phyloP scores from a whole-genome alignment of 2,329 filamentous ascomycete genomes.

The Camillea tinctor region DNA sequence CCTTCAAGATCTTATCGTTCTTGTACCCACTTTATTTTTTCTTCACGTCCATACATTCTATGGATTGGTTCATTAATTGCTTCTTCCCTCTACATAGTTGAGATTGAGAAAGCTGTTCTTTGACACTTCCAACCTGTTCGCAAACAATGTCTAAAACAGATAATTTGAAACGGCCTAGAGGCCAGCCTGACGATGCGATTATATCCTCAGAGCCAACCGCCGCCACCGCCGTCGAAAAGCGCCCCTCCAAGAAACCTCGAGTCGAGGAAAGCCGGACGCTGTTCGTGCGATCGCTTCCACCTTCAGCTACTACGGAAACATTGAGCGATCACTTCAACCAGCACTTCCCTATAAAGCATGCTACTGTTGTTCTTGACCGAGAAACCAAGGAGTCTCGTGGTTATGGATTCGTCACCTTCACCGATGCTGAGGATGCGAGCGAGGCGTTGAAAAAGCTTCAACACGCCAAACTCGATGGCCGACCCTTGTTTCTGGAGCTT shows the following conservation, averaged over 20 bases:
- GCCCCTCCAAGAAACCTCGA: conserved; percentile 54
- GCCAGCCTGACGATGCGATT: conserved; percentile 12
- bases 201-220: conserved; percentile 8
- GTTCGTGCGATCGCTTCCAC: conserved; percentile 85
- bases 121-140: background rate
- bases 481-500: conserved; percentile 81
- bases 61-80: too few species aligned
- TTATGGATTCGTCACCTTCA: conserved; percentile 96
- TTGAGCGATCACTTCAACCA: conserved; percentile 91
- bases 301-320: conserved; percentile 74
- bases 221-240: conserved; percentile 18
- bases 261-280: conserved; percentile 68
- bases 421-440: conserved; percentile 85
- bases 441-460: conserved; percentile 80
- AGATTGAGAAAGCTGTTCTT: background rate
- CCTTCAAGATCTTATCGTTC: conserved; percentile 6
- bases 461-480: conserved; percentile 73
- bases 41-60: too few species aligned
- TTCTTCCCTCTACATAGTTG: too few species aligned
- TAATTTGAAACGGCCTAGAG: conserved; percentile 24
- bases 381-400: conserved; percentile 85
- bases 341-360: conserved; percentile 92
- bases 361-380: conserved; percentile 84
- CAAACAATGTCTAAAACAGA: conserved; percentile 20
- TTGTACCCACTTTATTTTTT: conserved; percentile 23